A percentile compares a stretch with the other conserved stretches of the same genome.
Evolutionary conservation across 2,329 filamentous ascomycete genomes (phyloP).

Genomic region (Cercospora nicotianae): DNA sequence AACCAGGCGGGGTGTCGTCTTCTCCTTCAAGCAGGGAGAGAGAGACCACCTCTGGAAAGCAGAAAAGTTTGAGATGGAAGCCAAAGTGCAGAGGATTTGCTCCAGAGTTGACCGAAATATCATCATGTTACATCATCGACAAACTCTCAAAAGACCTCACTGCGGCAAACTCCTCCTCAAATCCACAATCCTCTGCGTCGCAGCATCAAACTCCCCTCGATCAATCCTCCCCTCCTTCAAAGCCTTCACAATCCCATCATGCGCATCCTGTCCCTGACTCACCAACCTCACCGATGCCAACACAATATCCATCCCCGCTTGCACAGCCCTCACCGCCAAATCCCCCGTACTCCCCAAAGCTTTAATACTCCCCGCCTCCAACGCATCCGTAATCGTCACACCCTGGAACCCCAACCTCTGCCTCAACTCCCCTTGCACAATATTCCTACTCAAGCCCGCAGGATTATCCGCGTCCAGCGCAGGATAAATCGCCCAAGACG

Average conservation of each 20-base stretch:
- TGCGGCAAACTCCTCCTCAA: slow-evolving; percentile 15
- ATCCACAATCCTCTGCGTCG: slow-evolving; percentile 18
- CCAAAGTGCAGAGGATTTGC: neutral
- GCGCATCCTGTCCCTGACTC: slow-evolving; percentile 15
- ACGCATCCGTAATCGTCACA: slow-evolving; percentile 27
- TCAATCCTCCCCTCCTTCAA: slow-evolving; percentile 15
- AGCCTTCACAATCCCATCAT: slow-evolving; percentile 16
- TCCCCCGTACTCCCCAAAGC: slow-evolving; percentile 18
- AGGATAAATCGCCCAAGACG: slow-evolving; percentile 25
- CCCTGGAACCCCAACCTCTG: slow-evolving; percentile 17
- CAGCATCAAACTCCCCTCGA: slow-evolving; percentile 19
- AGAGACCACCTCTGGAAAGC: too few species aligned
- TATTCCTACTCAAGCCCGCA: slow-evolving; percentile 18
- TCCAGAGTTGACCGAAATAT: too few species aligned
- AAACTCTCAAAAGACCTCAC: too few species aligned
- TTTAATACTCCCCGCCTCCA: slow-evolving; percentile 23
- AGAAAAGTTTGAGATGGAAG: neutral
- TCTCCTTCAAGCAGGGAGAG: too few species aligned
- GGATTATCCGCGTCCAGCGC: slow-evolving; percentile 15
- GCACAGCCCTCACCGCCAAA: slow-evolving; percentile 14
- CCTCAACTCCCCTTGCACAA: slow-evolving; percentile 20
- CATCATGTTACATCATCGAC: neutral
- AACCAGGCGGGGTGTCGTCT: too few species aligned
- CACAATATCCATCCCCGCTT: slow-evolving; percentile 25
- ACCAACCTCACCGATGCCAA: slow-evolving; percentile 18